Conservation (phyloP, 257 asterid genomes). For the Scutellaria minor region DNA sequence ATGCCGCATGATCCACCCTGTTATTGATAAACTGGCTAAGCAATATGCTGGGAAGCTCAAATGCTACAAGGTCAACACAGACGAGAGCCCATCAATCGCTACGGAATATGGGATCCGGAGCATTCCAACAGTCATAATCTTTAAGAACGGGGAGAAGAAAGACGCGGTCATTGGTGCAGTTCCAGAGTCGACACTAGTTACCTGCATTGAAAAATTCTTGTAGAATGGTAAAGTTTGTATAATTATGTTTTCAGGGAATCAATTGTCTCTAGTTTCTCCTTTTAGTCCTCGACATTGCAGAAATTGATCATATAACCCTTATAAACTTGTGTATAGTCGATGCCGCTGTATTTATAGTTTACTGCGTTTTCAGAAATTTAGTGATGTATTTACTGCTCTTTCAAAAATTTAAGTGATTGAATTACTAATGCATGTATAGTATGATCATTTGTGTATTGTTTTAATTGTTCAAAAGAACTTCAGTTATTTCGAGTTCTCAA, state of each 20-base stretch:
- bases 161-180: constrained; percentile 94
- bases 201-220: constrained; percentile 80
- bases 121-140: constrained; percentile 90
- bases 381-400: no score
- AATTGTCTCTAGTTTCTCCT: no score
- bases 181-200: constrained; percentile 68
- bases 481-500: no score
- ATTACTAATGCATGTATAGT: no score
- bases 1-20: constrained; percentile 89
- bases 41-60: constrained; percentile 73
- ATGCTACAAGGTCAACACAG: constrained; percentile 90
- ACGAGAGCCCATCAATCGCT: constrained; percentile 77
- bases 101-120: constrained; percentile 86
- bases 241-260: constrained; percentile 31
- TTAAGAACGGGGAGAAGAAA: constrained; percentile 85
- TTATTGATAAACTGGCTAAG: constrained; percentile 81
- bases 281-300: no score
- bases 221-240: constrained; percentile 43
- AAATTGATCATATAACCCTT: no score
- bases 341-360: no score
- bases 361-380: no score
- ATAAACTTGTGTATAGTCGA: no score
- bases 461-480: no score
- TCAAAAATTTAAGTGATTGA: no score
- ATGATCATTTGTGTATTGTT: no score